phyloP scores from a whole-genome alignment of 345 rosid species.

The Citrus unshiu region DNA sequence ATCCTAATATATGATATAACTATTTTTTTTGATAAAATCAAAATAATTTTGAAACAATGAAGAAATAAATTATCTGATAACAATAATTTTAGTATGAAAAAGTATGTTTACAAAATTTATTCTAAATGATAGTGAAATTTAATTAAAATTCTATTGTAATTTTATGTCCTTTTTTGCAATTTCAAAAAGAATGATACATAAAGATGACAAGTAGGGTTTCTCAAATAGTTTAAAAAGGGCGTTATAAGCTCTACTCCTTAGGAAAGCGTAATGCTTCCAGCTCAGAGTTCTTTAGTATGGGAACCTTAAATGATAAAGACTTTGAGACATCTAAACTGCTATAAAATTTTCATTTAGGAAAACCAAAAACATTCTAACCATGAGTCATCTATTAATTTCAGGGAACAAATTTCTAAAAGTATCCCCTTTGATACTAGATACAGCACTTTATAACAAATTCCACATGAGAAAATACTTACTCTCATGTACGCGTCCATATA shows the following conservation, averaged over 20 bases:
- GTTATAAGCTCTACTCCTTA: background rate
- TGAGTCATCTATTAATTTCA: background rate
- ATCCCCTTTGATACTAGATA: background rate
- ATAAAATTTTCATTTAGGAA: background rate
- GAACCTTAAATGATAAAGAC: background rate
- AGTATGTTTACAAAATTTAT: too few species aligned
- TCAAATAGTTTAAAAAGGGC: too few species aligned
- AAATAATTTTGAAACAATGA: too few species aligned
- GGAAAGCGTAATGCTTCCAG: background rate
- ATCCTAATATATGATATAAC: too few species aligned
- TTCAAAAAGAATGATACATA: too few species aligned
- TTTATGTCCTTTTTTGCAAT: too few species aligned
- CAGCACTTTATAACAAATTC: background rate
- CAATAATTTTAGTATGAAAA: too few species aligned
- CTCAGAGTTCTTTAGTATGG: background rate
- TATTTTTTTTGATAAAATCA: too few species aligned
- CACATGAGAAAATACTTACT: slow-evolving; percentile 49
- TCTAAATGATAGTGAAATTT: too few species aligned
- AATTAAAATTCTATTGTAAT: too few species aligned
- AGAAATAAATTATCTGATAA: too few species aligned
- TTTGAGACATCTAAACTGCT: background rate
- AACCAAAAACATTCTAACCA: background rate
- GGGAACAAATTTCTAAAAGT: background rate
- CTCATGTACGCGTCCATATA: slow-evolving; percentile 79
- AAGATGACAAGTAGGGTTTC: too few species aligned